Conservation (phyloP, 2,329 filamentous ascomycete genomes). For the Penicillium brevicompactum region DNA sequence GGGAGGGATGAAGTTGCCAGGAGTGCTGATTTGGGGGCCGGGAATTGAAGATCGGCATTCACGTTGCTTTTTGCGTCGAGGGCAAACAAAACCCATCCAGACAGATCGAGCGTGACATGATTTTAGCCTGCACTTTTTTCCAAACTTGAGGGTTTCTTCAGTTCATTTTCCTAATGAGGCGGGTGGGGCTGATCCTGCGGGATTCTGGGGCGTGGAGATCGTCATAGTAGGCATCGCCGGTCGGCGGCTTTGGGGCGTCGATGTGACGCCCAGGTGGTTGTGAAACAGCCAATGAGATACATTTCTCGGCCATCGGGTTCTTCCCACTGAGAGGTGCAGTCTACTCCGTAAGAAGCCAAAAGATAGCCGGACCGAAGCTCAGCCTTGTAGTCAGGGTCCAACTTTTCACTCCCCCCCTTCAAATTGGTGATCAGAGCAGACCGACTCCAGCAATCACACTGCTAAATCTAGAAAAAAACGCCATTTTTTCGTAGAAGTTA, state of each 20-base stretch:
- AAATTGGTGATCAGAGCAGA: too few species aligned
- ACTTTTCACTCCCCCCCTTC: too few species aligned
- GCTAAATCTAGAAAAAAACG: too few species aligned
- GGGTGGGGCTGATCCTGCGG: background rate
- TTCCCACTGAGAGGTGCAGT: too few species aligned
- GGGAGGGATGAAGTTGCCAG: background rate
- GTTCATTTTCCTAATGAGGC: background rate
- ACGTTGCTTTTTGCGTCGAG: background rate
- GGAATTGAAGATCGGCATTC: background rate
- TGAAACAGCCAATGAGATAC: background rate
- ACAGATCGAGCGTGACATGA: background rate
- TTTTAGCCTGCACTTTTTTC: background rate
- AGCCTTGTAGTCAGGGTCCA: too few species aligned
- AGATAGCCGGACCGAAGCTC: too few species aligned
- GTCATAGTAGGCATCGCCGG: too few species aligned
- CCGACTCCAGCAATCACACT: too few species aligned
- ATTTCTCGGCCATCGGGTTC: too few species aligned
- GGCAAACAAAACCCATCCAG: background rate
- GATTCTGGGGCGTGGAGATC: background rate
- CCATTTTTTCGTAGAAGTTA: too few species aligned
- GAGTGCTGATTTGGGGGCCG: background rate
- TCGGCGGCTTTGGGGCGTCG: too few species aligned
- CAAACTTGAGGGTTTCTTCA: background rate
- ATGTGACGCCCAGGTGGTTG: background rate
- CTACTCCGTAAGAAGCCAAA: too few species aligned